phyloP scores from a whole-genome alignment of 1,284 basidiomycete species.

The Boletus sp. region DNA sequence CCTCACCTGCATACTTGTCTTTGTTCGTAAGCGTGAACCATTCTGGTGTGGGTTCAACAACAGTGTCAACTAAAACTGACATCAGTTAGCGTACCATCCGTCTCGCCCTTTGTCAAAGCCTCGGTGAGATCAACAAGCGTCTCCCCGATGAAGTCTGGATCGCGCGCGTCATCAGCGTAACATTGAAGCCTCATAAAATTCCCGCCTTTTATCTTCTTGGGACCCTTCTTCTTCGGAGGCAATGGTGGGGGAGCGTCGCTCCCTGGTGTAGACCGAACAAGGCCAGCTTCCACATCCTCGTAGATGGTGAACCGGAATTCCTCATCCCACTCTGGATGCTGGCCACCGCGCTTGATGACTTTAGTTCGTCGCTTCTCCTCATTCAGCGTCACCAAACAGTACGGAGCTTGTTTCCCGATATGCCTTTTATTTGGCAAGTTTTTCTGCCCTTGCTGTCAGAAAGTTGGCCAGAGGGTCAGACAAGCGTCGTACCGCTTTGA shows the following conservation, averaged over 20 bases:
- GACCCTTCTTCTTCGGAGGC: constrained; percentile 52
- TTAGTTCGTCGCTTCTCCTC: constrained; percentile 82
- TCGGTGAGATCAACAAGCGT: constrained; percentile 83
- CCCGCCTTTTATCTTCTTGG: constrained; percentile 66
- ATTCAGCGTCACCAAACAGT: constrained; percentile 78
- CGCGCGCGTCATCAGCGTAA: constrained; percentile 92
- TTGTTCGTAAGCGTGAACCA: constrained; percentile 91
- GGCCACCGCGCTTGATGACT: constrained; percentile 92
- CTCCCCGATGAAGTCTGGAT: constrained; percentile 96
- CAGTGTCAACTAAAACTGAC: background rate
- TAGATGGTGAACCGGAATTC: constrained; percentile 91
- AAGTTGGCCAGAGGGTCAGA: constrained; percentile 15
- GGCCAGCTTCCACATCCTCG: constrained; percentile 72
- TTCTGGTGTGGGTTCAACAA: constrained; percentile 50
- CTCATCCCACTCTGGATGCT: constrained; percentile 98
- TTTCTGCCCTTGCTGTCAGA: constrained; percentile 49
- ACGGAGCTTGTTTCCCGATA: constrained; percentile 98
- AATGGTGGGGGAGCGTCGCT: constrained; percentile 57
- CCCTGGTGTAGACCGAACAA: constrained; percentile 46
- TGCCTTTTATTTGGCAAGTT: constrained; percentile 92
- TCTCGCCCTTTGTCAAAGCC: constrained; percentile 91
- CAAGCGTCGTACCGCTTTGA: constrained; percentile 79
- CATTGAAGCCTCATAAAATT: constrained; percentile 80
- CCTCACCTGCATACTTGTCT: constrained; percentile 89
- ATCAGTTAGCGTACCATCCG: constrained; percentile 70